Conservation (phyloP, 495 filamentous ascomycete genomes). For the Annulohypoxylon nitens region DNA sequence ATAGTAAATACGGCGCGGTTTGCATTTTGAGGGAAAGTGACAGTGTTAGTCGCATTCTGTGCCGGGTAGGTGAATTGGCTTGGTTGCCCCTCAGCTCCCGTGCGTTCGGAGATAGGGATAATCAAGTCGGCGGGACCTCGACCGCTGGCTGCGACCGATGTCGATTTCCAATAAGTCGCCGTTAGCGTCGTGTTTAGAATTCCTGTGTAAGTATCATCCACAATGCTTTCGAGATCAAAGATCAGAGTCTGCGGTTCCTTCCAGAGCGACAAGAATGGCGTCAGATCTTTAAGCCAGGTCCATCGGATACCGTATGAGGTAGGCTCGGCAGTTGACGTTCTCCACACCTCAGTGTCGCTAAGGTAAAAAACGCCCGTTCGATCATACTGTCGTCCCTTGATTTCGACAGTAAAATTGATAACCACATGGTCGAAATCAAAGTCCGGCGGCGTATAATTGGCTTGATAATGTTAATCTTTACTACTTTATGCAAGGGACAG, state of each 20-base stretch:
- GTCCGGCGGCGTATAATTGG: slow-evolving; percentile 76
- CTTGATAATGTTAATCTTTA: slow-evolving; percentile 55
- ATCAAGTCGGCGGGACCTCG: slow-evolving; percentile 74
- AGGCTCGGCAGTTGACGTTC: slow-evolving; percentile 91
- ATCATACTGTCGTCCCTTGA: slow-evolving; percentile 83
- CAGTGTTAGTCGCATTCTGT: slow-evolving; percentile 71
- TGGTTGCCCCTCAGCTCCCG: slow-evolving; percentile 64
- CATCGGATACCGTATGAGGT: slow-evolving; percentile 76
- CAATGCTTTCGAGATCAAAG: slow-evolving; percentile 85
- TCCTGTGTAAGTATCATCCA: slow-evolving; percentile 82
- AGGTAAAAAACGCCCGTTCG: slow-evolving; percentile 85
- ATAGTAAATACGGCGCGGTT: slow-evolving; percentile 83
- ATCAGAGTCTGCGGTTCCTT: slow-evolving; percentile 78
- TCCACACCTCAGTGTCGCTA: slow-evolving; percentile 85
- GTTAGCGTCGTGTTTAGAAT: slow-evolving; percentile 83
- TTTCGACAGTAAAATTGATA: slow-evolving; percentile 85
- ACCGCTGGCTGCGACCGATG: slow-evolving; percentile 48
- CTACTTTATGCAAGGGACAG: slow-evolving; percentile 1
- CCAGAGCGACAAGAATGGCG: slow-evolving; percentile 78
- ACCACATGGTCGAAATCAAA: slow-evolving; percentile 85
- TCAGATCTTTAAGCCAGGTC: slow-evolving; percentile 90
- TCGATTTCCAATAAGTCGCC: slow-evolving; percentile 76
- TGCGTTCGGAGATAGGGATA: slow-evolving; percentile 78
- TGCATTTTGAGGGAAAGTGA: slow-evolving; percentile 72
- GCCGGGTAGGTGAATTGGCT: slow-evolving; percentile 79